Evolutionary conservation across 768 basidiomycete species (phyloP).

Genomic region (Nevesoporus exiguus): DNA sequence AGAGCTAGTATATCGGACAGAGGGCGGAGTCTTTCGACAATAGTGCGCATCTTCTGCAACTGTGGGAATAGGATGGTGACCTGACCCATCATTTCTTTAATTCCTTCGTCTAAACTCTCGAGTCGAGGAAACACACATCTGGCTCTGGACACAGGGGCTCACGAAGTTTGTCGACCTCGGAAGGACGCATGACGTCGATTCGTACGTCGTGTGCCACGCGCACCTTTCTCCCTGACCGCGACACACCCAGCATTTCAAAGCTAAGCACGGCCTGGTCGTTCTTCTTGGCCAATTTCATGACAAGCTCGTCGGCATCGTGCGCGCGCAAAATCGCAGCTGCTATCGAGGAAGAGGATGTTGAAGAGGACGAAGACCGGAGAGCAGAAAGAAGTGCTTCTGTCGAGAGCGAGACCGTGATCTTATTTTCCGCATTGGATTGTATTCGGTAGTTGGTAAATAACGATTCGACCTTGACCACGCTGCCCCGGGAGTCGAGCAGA

Average conservation of each 20-base stretch:
- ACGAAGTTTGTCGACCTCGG: conserved; percentile 64
- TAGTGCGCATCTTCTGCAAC: conserved; percentile 69
- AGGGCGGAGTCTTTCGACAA: conserved; percentile 68
- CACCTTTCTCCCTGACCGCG: conserved; percentile 59
- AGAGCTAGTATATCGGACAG: conserved; percentile 70
- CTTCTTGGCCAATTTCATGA: conserved; percentile 87
- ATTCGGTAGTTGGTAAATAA: conserved; percentile 78
- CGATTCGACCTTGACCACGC: conserved; percentile 62
- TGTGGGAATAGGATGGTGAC: conserved; percentile 76
- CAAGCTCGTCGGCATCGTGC: conserved; percentile 60
- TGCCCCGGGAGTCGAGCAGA: conserved; percentile 24
- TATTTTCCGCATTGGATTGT: conserved; percentile 80
- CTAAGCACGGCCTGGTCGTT: conserved; percentile 72
- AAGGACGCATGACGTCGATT: conserved; percentile 75
- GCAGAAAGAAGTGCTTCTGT: conserved; percentile 74
- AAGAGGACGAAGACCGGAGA: conserved; percentile 59
- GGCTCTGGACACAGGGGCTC: conserved; percentile 88
- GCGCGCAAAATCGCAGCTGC: conserved; percentile 29
- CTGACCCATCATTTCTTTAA: conserved; percentile 36
- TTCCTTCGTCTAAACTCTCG: background rate
- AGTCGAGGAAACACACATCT: conserved; percentile 52
- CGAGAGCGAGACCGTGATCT: conserved; percentile 70
- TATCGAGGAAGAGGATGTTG: conserved; percentile 39
- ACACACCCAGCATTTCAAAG: conserved; percentile 69
- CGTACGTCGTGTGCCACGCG: conserved; percentile 76